phyloP scores from a whole-genome alignment of 257 asterid genomes.

The Vinca minor region DNA sequence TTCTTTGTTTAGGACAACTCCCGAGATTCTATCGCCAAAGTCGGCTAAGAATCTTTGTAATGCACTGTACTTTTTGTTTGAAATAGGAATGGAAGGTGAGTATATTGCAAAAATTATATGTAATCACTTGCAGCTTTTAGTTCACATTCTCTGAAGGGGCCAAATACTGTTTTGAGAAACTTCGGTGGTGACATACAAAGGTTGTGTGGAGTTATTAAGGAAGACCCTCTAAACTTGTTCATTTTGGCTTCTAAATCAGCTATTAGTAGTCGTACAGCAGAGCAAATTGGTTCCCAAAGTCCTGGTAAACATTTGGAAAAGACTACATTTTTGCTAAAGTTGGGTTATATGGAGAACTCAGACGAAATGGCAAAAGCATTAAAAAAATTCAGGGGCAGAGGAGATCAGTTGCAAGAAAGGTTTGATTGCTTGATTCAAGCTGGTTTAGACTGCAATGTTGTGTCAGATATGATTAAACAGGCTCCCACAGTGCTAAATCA shows the following conservation, averaged over 20 bases:
- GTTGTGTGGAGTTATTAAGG: conserved; percentile 40
- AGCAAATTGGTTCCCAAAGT: conserved; percentile 36
- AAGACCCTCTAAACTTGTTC: conserved; percentile 47
- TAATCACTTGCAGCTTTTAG: conserved; percentile 38
- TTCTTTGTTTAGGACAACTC: conserved; percentile 38
- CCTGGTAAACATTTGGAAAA: conserved; percentile 48
- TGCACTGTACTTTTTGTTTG: conserved; percentile 57
- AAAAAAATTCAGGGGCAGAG: conserved; percentile 76
- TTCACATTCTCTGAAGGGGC: conserved; percentile 54
- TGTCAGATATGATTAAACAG: conserved; percentile 55
- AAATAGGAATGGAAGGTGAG: conserved; percentile 50
- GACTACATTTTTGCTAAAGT: conserved; percentile 46
- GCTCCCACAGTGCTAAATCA: conserved; percentile 68
- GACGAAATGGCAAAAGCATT: conserved; percentile 83
- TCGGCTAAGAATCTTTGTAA: conserved; percentile 53
- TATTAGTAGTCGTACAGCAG: conserved; percentile 16
- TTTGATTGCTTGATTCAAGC: conserved; percentile 69
- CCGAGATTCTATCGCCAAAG: conserved; percentile 48
- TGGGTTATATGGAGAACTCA: conserved; percentile 74
- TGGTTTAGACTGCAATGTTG: conserved; percentile 65
- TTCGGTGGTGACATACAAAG: conserved; percentile 43
- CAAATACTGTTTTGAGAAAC: conserved; percentile 47
- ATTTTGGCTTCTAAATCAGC: conserved; percentile 50
- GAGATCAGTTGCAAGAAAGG: conserved; percentile 88
- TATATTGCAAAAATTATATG: conserved; percentile 37